Base-by-base conservation (phyloP, 192 early-diverging fungal species). In the Lunasporangiospora selenospora region DNA sequence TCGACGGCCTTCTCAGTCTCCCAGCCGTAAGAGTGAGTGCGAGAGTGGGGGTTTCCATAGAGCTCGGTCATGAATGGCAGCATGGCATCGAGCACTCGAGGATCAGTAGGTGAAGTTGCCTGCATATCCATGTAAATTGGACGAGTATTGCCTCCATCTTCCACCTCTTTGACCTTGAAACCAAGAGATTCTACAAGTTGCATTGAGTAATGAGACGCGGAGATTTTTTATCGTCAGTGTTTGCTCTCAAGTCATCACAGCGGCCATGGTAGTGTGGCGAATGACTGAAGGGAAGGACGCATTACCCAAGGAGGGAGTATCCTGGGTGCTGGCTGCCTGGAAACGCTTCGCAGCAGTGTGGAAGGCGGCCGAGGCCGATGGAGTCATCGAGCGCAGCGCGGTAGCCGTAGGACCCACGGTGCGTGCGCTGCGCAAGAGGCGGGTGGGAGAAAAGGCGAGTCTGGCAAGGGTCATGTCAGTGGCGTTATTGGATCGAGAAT, bases 1-100 rank as follows among this genome's bases (percentile, higher is more conserved):
- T 98, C 96, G 4, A 97, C 91, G 24, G 86, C 93, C 42, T 87
- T 84, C 76, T 98, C 96, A 8, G 91, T 84, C 54, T 98, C 96
- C 96, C 96, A 98, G 37, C 96, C 96, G 73, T 93, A 98, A 61
- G 93, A 87, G 77, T 98, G 96, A 6, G 96, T 98, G 70, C 96
- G 82, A 48, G 94, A 96, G 73, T 98, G 96, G 49, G 96, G 96
- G 71, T 98, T 98, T 52, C 96, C 96, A 65, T 93, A 95, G 49
- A 85, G 81, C 50, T 93, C 89, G 13, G 93, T 96, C 84, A 94
- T 86, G 49, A 90, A 96, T 13, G 96, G 96, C 65, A 97, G 71
- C 96, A 98, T 98, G 31, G 88, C 87, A 49, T 95, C 94, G 12
- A 98, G 75, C 8, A 96, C 95, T 21, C 96, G 88, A 31, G 94